phyloP scores from a whole-genome alignment of 1,284 basidiomycete genomes.

The Malassezia vespertilionis region DNA sequence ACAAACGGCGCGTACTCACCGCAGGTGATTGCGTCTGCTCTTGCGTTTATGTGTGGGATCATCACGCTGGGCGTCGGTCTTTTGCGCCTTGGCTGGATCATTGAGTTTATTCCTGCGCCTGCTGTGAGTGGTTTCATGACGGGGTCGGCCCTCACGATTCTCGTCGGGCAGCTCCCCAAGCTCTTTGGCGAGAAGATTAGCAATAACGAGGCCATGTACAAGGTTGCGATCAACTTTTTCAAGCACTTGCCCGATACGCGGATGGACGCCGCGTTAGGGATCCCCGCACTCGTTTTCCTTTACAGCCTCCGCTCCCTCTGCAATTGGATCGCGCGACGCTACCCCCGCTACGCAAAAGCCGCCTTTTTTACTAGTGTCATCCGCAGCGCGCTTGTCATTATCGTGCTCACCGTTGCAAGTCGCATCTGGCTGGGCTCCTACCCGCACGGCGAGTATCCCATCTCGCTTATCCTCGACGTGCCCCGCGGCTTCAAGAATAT shows the following conservation, averaged over 20 bases:
- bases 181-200: slow-evolving; percentile 36
- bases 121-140: slow-evolving; percentile 77
- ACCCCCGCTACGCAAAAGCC: slow-evolving; percentile 64
- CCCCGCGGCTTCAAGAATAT: slow-evolving; percentile 55
- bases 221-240: slow-evolving; percentile 80
- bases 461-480: slow-evolving; percentile 72
- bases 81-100: slow-evolving; percentile 82
- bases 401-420: slow-evolving; percentile 53
- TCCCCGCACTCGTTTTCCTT: slow-evolving; percentile 63
- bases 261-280: slow-evolving; percentile 80
- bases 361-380: slow-evolving; percentile 43
- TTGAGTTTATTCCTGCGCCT: slow-evolving; percentile 84
- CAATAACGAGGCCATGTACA: slow-evolving; percentile 57
- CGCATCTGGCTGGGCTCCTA: slow-evolving; percentile 29
- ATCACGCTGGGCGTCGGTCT: slow-evolving; percentile 85
- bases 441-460: slow-evolving; percentile 57
- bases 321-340: slow-evolving; percentile 56
- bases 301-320: slow-evolving; percentile 65
- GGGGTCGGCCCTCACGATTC: slow-evolving; percentile 45
- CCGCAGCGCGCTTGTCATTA: slow-evolving; percentile 44
- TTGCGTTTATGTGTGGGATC: slow-evolving; percentile 82
- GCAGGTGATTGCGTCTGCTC: slow-evolving; percentile 68
- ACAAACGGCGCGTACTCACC: slow-evolving; percentile 18
- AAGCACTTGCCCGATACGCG: slow-evolving; percentile 64
- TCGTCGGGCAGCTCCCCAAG: slow-evolving; percentile 42